Base-by-base conservation (phyloP, 371 early-diverging fungal species). In the Amoeboaphelidium protococcarum region DNA sequence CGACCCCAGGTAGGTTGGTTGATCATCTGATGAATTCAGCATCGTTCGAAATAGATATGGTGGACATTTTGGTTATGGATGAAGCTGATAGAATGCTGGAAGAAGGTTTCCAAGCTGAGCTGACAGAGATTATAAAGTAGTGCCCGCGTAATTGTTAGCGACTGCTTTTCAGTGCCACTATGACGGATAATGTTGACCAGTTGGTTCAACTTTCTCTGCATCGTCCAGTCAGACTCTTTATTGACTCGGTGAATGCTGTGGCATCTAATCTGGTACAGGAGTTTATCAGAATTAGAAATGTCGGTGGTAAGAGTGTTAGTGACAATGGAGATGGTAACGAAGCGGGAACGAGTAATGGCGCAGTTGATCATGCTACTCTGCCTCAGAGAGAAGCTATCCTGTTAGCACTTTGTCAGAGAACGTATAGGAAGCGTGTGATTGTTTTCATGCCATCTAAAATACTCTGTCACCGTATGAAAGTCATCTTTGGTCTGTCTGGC, bases 61-160 rank as follows among this genome's bases (percentile, higher is more conserved):
- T 95, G 53, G 92, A 97, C 54, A 95, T 98, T 59, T 56, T 99
- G 41, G 81, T 99, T 19, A 85, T 98, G 75, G 99, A 99, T 66
- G 99, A 99, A 68, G 99, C 99, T 40, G 99, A 99, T 71, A 71
- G 87, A 62, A 96, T 99, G 86, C 68, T 99, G 10, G 98, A 98
- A 62, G 95, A 91, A 63, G 98, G 98, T 47, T 99, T 99, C 65
- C 78, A 82, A 43, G 96, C 82, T 46, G 98, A 98, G 63, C 69
- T 99, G 42, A 75, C 77, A 20, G 87, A 91, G 56, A 95, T 99
- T 64, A 72, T 98, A 57, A 77, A 80, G 46, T 55, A 77, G 19
- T 84, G 87, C 47, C 95, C 98, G 13, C 67, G 68, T 42, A 69
- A 76, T 21, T 73, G 97, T 52, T 98, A 98, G 59, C 94, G 97